A percentile compares a stretch with the other conserved stretches of the same genome.
phyloP scores from a whole-genome alignment of 768 basidiomycete genomes.

The Rhodotorula taiwanensis region DNA sequence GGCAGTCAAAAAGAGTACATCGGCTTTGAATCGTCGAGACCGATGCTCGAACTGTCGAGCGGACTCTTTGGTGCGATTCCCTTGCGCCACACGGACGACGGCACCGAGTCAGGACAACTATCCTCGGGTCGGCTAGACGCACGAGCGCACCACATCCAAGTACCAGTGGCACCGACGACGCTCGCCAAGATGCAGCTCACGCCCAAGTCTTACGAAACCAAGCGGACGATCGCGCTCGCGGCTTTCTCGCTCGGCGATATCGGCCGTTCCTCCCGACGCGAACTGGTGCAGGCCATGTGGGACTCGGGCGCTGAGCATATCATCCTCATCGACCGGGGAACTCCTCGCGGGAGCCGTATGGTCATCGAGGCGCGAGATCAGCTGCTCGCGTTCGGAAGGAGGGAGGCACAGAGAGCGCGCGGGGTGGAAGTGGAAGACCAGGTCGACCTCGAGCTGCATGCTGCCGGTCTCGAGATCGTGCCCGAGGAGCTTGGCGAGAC shows the following conservation, averaged over 20 bases:
- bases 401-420: constrained; percentile 8
- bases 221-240: constrained; percentile 61
- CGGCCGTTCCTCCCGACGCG: constrained; percentile 51
- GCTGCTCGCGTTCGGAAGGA: constrained; percentile 49
- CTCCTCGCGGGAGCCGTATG: constrained; percentile 63
- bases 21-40: constrained; percentile 58
- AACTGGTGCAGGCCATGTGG: constrained; percentile 78
- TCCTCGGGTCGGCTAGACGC: constrained; percentile 19
- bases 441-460: constrained; percentile 46
- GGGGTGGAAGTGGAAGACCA: constrained; percentile 24
- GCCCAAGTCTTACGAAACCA: constrained; percentile 24
- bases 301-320: constrained; percentile 78
- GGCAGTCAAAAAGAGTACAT: constrained; percentile 49
- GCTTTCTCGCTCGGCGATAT: constrained; percentile 73
- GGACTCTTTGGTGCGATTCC: constrained; percentile 35
- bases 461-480: constrained; percentile 20
- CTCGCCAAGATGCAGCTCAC: constrained; percentile 51
- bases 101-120: neutral
- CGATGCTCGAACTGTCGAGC: constrained; percentile 38
- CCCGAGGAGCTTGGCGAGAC: constrained; percentile 32
- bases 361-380: constrained; percentile 72
- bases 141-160: constrained; percentile 20
- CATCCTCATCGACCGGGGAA: constrained; percentile 80
- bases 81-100: constrained; percentile 18
- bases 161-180: constrained; percentile 50